Evolutionary conservation across 768 basidiomycete species (phyloP).

Genomic region (Royoungia palumana): DNA sequence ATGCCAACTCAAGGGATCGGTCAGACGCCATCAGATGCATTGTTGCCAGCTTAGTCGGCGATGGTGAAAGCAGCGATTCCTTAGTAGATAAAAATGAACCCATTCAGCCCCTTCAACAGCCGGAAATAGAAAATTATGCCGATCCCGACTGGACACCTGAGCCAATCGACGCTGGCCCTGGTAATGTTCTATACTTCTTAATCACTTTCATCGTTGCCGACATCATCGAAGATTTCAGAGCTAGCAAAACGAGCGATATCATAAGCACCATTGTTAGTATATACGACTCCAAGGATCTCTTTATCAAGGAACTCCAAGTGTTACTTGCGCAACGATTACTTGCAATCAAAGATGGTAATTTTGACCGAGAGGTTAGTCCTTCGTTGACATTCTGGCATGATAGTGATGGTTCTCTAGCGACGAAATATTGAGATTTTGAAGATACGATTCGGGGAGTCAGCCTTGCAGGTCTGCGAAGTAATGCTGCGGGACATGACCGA

Average conservation of each 20-base stretch:
- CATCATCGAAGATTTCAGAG: slow-evolving; percentile 69
- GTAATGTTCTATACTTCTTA: slow-evolving; percentile 39
- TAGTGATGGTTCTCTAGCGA: slow-evolving; percentile 48
- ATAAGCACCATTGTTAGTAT: slow-evolving; percentile 96
- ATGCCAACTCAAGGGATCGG: slow-evolving; percentile 54
- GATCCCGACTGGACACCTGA: slow-evolving; percentile 97
- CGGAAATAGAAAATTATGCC: slow-evolving; percentile 79
- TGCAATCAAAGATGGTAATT: slow-evolving; percentile 73
- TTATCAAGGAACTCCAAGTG: slow-evolving; percentile 93
- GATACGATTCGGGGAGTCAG: slow-evolving; percentile 90
- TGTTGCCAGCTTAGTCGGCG: slow-evolving; percentile 86
- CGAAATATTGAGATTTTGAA: slow-evolving; percentile 93
- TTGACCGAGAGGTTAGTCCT: slow-evolving; percentile 56
- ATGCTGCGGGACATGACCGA: slow-evolving; percentile 98
- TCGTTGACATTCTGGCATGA: neutral
- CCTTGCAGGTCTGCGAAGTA: slow-evolving; percentile 94
- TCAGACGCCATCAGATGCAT: slow-evolving; percentile 94
- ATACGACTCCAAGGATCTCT: slow-evolving; percentile 95
- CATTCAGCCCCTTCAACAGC: slow-evolving; percentile 68
- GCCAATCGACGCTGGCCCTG: slow-evolving; percentile 93
- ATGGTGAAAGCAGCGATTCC: slow-evolving; percentile 75
- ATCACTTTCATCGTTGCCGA: neutral
- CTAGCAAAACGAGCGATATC: slow-evolving; percentile 88
- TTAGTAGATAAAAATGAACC: slow-evolving; percentile 84
- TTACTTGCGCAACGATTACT: slow-evolving; percentile 85